Percentiles rank a stretch among this genome's conserved stretches.
phyloP scores from a whole-genome alignment of 441 rosid species.

The Croton laevigatus region DNA sequence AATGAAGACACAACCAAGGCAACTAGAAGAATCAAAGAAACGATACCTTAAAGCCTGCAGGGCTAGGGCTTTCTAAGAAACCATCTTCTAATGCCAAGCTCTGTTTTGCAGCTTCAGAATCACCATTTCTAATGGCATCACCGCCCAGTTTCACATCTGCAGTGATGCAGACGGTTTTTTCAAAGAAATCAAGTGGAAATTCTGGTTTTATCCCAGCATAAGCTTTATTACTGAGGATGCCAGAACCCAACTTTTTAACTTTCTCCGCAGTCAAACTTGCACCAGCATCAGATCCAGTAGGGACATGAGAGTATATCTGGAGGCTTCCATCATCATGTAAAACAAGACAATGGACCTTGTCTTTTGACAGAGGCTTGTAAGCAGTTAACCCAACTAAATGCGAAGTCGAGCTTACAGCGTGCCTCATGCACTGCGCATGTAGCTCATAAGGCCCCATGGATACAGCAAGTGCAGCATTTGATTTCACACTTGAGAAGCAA shows the following conservation, averaged over 20 bases:
- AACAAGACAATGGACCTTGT: constrained; percentile 91
- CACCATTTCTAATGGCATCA: constrained; percentile 95
- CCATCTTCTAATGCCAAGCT: constrained; percentile 97
- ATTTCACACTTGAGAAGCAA: constrained; percentile 81
- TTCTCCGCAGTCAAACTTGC: constrained; percentile 77
- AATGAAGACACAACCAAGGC: constrained; percentile 5
- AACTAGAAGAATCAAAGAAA: constrained; percentile 15
- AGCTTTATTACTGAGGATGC: constrained; percentile 83
- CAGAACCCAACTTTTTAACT: constrained; percentile 87
- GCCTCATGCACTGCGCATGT: constrained; percentile 82
- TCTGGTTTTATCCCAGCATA: constrained; percentile 89
- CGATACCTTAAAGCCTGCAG: constrained; percentile 93
- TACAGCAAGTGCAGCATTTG: constrained; percentile 76
- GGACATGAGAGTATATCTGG: constrained; percentile 88
- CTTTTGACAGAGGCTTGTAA: constrained; percentile 95
- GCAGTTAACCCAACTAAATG: constrained; percentile 95
- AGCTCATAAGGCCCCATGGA: constrained; percentile 64
- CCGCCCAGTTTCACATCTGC: constrained; percentile 94
- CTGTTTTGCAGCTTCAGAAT: constrained; percentile 94
- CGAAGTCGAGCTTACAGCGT: constrained; percentile 80
- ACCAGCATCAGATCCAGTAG: constrained; percentile 63
- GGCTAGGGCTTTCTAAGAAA: constrained; percentile 86
- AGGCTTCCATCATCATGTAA: constrained; percentile 99
- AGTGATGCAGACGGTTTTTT: constrained; percentile 93
- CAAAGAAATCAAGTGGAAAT: constrained; percentile 98